A percentile compares a stretch with the other conserved stretches of the same genome.
Conservation (phyloP, 225 moss, liverwort and hornwort genomes). For the Bryum argenteum region DNA sequence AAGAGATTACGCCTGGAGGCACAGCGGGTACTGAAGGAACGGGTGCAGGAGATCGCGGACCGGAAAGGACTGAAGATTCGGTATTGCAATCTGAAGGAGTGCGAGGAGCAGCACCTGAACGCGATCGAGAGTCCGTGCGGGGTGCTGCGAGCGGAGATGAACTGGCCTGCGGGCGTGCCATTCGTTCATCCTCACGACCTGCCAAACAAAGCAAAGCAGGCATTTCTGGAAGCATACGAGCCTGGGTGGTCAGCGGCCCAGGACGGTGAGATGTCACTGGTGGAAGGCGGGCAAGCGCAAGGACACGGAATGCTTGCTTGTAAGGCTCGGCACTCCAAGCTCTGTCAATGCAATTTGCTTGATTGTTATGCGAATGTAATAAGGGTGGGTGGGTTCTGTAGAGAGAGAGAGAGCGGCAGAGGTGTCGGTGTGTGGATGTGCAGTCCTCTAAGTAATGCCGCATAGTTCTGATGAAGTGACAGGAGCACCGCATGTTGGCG, state of each 20-base stretch:
- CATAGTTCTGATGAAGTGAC: slow-evolving; percentile 99
- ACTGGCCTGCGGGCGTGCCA: slow-evolving; percentile 96
- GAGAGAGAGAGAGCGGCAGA: neutral
- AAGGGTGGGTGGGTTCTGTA: neutral
- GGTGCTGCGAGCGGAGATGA: slow-evolving; percentile 84
- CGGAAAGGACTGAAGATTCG: slow-evolving; percentile 94
- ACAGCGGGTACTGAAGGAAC: slow-evolving; percentile 93
- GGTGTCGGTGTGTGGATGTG: slow-evolving; percentile 1
- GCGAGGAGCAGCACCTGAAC: slow-evolving; percentile 91
- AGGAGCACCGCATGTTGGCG: slow-evolving; percentile 91
- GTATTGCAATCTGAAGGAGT: slow-evolving; percentile 96
- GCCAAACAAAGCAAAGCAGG: slow-evolving; percentile 98
- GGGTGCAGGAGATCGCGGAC: slow-evolving; percentile 98
- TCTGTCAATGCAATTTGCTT: neutral
- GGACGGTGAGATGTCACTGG: slow-evolving; percentile 77
- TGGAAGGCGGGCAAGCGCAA: slow-evolving; percentile 78
- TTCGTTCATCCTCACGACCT: slow-evolving; percentile 99
- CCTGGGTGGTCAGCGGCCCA: slow-evolving; percentile 99
- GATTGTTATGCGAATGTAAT: neutral
- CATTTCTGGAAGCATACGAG: slow-evolving; percentile 97
- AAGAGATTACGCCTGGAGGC: slow-evolving; percentile 95
- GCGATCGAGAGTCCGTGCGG: slow-evolving; percentile 89
- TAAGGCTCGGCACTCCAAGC: slow-evolving; percentile 59
- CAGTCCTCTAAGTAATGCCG: slow-evolving; percentile 75
- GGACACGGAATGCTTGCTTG: slow-evolving; percentile 81